Percentiles rank a stretch among this genome's conserved stretches.
phyloP scores from a whole-genome alignment of 495 filamentous ascomycete species.

The Aspergillus asperescens region DNA sequence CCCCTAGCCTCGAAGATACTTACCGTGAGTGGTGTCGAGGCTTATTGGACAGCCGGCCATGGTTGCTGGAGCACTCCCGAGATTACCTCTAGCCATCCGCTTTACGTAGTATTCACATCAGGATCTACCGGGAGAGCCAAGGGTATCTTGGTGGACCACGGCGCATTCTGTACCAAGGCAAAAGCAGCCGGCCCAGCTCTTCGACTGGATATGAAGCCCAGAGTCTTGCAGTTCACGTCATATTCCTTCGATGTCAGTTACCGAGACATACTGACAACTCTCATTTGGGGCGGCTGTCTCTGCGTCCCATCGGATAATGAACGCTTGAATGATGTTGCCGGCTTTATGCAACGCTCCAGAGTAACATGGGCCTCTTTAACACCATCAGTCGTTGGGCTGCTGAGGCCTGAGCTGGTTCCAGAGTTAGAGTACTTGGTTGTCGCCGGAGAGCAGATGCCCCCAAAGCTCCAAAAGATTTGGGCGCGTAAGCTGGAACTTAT shows the following conservation, averaged over 20 bases:
- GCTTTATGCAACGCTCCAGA: constrained; percentile 15
- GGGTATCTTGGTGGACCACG: constrained; percentile 38
- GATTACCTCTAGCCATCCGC: not conserved
- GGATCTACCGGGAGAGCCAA: constrained; percentile 32
- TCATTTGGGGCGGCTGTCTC: constrained; percentile 20
- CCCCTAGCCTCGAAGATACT: not conserved
- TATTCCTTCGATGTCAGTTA: constrained; percentile 25
- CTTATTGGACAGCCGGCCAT: not conserved
- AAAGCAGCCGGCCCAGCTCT: not conserved
- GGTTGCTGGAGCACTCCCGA: too few species aligned
- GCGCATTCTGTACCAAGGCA: constrained; percentile 19
- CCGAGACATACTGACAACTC: constrained; percentile 18
- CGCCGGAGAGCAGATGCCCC: too few species aligned
- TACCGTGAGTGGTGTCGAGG: not conserved
- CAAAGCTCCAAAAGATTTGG: too few species aligned
- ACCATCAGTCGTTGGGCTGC: constrained; percentile 18
- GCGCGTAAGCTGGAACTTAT: too few species aligned
- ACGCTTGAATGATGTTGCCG: constrained; percentile 21
- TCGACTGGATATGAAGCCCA: not conserved
- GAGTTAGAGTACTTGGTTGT: too few species aligned
- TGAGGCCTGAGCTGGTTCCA: too few species aligned
- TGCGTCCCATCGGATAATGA: constrained; percentile 18
- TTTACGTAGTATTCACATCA: constrained; percentile 28
- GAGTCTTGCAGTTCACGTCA: constrained; percentile 16
- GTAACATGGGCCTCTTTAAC: constrained; percentile 26